phyloP scores from a whole-genome alignment of 495 filamentous ascomycete genomes.

The Pseudoneurospora amorphoporcata region DNA sequence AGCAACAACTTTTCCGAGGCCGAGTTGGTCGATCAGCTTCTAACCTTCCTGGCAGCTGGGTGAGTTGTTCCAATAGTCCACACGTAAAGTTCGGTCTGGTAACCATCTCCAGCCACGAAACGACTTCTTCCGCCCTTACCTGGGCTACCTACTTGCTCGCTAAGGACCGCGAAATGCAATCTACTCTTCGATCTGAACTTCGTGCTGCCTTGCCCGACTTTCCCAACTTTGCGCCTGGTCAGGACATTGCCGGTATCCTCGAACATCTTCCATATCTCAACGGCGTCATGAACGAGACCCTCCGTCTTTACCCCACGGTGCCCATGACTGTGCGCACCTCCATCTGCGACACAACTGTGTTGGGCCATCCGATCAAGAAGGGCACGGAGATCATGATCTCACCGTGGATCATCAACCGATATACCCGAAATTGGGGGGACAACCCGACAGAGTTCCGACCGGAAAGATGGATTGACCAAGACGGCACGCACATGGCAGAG shows the following conservation, averaged over 20 bases:
- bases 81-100: neutral
- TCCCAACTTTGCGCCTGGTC: slow-evolving; percentile 20
- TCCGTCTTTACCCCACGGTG: slow-evolving; percentile 35
- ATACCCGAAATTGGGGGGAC: slow-evolving; percentile 8
- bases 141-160: slow-evolving; percentile 41
- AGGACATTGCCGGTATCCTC: slow-evolving; percentile 36
- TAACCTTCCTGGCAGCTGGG: slow-evolving; percentile 76
- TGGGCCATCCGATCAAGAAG: slow-evolving; percentile 7
- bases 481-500: neutral
- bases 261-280: slow-evolving; percentile 42
- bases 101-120: slow-evolving; percentile 54
- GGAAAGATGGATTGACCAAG: slow-evolving; percentile 18
- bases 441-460: slow-evolving; percentile 7
- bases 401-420: slow-evolving; percentile 7
- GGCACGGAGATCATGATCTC: slow-evolving; percentile 11
- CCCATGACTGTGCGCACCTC: slow-evolving; percentile 51
- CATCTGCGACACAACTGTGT: slow-evolving; percentile 17
- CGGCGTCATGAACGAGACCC: slow-evolving; percentile 31
- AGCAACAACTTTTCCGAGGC: slow-evolving; percentile 66
- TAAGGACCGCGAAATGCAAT: slow-evolving; percentile 32
- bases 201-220: slow-evolving; percentile 50
- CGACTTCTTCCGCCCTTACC: slow-evolving; percentile 39
- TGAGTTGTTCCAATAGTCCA: neutral
- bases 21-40: slow-evolving; percentile 73
- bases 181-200: slow-evolving; percentile 36